These are phyloP conservation scores for Selaginella moellendorffii DNA, from an alignment of 75 land plant genomes.

Conservation along the genomic window DNA sequence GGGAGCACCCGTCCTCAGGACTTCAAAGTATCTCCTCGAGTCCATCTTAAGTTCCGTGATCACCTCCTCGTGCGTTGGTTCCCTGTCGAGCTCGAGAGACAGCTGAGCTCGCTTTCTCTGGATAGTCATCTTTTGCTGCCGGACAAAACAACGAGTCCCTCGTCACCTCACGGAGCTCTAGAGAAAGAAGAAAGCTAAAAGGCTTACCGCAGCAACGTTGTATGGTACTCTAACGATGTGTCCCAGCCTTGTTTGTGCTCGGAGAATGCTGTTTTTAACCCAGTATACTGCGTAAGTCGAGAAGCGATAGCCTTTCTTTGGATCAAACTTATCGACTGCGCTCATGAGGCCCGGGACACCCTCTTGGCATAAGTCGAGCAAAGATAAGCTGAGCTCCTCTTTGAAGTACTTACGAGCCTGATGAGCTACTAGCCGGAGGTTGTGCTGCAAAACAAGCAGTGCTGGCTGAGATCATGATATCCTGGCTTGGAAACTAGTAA, in stretches of 20 bases:
- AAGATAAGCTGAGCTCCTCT: conserved; percentile 40
- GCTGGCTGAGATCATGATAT: too few relatives aligned
- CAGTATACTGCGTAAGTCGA: conserved; percentile 88
- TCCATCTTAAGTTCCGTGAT: conserved; percentile 30
- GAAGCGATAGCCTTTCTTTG: conserved; percentile 57
- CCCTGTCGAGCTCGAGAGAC: conserved; percentile 33
- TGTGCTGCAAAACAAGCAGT: conserved; percentile 60
- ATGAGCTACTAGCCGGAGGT: conserved; percentile 64
- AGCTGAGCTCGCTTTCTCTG: conserved; percentile 45
- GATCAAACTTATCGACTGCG: conserved; percentile 88
- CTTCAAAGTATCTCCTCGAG: conserved; percentile 47
- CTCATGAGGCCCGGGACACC: conserved; percentile 70
- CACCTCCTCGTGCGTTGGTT: conserved; percentile 54
- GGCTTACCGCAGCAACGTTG: conserved; percentile 25
- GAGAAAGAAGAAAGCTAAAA: background rate
- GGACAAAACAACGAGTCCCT: background rate
- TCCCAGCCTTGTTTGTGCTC: conserved; percentile 63
- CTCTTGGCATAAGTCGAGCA: conserved; percentile 81
- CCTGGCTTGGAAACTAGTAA: too few relatives aligned
- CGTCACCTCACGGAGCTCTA: too few relatives aligned
- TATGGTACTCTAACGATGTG: conserved; percentile 32
- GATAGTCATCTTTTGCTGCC: conserved; percentile 63
- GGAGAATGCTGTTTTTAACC: conserved; percentile 72
- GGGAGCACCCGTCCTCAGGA: conserved; percentile 44
- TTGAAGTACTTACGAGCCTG: conserved; percentile 67